Evolutionary conservation across 2,329 filamentous ascomycete genomes (phyloP), one percentile per base, ranked within the genome.

Genomic region (Hypomyces rosellus): DNA sequence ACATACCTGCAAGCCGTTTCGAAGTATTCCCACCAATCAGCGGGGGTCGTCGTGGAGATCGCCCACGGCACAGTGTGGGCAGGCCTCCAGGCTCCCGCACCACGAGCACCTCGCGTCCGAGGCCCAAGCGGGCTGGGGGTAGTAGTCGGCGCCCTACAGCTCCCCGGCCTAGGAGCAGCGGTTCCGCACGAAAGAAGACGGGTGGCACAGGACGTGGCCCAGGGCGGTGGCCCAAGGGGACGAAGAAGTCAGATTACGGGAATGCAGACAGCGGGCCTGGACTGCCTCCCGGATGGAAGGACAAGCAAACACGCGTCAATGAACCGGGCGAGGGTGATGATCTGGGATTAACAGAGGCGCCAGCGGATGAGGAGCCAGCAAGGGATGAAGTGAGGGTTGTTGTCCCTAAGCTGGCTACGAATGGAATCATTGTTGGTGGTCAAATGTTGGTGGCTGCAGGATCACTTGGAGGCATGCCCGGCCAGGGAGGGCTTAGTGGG

Each of bases 21-120:
- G 85, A 90, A 59, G 81, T 93, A 38, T 92, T 88, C 60, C 89
- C 89, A 8, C 80, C 85, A 0, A 69, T 86, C 8, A 71, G 70
- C 11, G 68, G 69, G 1, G 68, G 72, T 46, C 74, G 79, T 18
- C 72, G 78, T 6, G 62, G 67, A 14, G 75, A 75, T 41, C 71
- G 77, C 14, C 63, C 70, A 11, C 71, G 77, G 16, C 63, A 68
- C 16, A 69, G 66, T 7, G 68, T 72, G 3, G 63, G 65, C 37
- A 69, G 75, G 16, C 65, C 73, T 14, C 49, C 61, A 7, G 59
- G 56, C 3, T 61, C 71, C 3, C 70, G 72, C 12, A 65, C 67
- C 9, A 55, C 59, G 46, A 62, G 64, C 61, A 57, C 61, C 42
- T 55, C 71, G 47, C 67, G 71, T 3, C 70, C 71, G 49, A 66